Conservation (phyloP, 352 stramenopile genomes). For the Globisporangium barbulae region DNA sequence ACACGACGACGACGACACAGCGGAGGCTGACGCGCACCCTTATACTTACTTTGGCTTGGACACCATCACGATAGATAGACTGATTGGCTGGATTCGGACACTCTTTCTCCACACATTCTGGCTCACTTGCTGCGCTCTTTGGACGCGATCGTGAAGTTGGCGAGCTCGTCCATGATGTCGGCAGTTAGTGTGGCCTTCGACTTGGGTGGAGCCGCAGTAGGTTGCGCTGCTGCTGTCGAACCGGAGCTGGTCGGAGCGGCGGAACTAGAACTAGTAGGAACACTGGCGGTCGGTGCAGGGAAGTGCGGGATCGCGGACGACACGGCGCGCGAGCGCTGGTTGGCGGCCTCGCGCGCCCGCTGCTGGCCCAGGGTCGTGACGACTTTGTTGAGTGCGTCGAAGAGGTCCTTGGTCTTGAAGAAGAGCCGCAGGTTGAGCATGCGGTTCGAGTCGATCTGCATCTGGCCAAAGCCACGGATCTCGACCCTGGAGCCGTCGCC, state of each 20-base stretch:
- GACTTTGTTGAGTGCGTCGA: constrained; percentile 38
- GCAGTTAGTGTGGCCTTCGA: constrained; percentile 12
- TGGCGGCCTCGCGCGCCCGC: constrained; percentile 11
- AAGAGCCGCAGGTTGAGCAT: constrained; percentile 60
- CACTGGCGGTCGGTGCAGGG: background rate
- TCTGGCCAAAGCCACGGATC: constrained; percentile 67
- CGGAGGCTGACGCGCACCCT: background rate
- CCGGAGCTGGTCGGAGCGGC: background rate
- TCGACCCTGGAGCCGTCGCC: constrained; percentile 58
- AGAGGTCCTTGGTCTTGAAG: constrained; percentile 64
- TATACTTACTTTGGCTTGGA: constrained; percentile 3
- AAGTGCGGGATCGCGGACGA: background rate
- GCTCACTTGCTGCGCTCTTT: constrained; percentile 7
- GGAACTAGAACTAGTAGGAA: background rate
- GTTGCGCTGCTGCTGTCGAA: background rate
- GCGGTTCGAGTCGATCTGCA: constrained; percentile 49
- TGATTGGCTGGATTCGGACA: background rate
- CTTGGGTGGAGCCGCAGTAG: background rate
- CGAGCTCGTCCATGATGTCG: constrained; percentile 46
- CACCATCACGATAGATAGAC: no score
- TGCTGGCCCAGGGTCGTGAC: constrained; percentile 17
- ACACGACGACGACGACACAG: background rate
- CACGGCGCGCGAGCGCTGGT: constrained; percentile 12
- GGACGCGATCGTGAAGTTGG: constrained; percentile 40
- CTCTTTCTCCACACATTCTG: background rate